Conservation (phyloP, 805 yeast species). For the Zygoascus tannicola region DNA sequence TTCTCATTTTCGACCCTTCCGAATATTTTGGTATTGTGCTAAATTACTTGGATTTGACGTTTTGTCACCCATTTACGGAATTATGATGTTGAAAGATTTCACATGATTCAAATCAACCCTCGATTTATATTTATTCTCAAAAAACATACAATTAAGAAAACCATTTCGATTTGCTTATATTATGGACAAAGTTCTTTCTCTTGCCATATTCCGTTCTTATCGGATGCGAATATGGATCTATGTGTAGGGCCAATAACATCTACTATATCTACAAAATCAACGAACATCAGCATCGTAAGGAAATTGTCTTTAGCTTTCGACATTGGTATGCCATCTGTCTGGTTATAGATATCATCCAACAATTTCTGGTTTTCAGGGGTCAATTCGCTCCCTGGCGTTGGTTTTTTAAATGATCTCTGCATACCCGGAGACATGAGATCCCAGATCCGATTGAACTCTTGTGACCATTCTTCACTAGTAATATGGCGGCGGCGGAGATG, state of each 20-base stretch:
- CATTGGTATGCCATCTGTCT: constrained; percentile 68
- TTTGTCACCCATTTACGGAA: no score
- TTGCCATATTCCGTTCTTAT: constrained; percentile 55
- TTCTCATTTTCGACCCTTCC: no score
- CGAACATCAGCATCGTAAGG: constrained; percentile 57
- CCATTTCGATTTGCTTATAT: not conserved
- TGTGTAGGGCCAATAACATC: constrained; percentile 47
- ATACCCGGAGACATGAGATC: constrained; percentile 43
- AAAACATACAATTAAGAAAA: no score
- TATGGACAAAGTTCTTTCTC: constrained; percentile 71
- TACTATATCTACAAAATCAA: constrained; percentile 61
- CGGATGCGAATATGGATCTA: constrained; percentile 43
- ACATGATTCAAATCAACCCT: no score
- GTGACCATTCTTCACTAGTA: constrained; percentile 49
- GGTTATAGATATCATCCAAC: constrained; percentile 65
- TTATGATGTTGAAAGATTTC: no score
- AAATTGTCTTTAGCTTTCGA: constrained; percentile 57
- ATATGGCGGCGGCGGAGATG: constrained; percentile 8
- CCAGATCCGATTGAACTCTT: constrained; percentile 61
- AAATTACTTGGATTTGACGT: no score
- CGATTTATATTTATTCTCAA: no score
- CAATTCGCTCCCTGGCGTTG: constrained; percentile 57
- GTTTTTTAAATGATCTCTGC: constrained; percentile 61
- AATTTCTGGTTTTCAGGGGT: constrained; percentile 44
- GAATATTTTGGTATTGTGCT: no score